A percentile compares a stretch with the other conserved stretches of the same genome.
Evolutionary conservation across 371 early-diverging fungal genomes (phyloP).

Genomic region (Apophysomyces trapeziformis): DNA sequence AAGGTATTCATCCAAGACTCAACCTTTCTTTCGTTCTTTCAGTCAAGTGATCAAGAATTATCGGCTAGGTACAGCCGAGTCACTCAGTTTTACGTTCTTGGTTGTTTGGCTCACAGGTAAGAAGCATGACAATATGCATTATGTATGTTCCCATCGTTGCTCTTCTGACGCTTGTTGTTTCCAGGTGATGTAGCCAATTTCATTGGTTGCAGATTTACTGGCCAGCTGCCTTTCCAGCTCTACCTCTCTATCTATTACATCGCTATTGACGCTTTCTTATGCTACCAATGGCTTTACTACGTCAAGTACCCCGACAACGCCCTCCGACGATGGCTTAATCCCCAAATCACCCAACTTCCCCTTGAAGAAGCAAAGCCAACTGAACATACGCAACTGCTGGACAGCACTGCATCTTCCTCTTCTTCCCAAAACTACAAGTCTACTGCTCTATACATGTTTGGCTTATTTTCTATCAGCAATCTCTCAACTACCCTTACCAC

Average conservation of each 20-base stretch:
- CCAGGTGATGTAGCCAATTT: constrained; percentile 74
- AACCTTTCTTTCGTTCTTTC: not conserved
- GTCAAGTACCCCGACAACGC: constrained; percentile 42
- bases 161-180: constrained; percentile 12
- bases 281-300: constrained; percentile 52
- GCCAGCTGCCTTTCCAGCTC: constrained; percentile 75
- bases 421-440: constrained; percentile 7
- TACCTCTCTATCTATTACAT: constrained; percentile 47
- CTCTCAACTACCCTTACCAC: not conserved
- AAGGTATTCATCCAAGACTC: not conserved
- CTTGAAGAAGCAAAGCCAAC: not conserved
- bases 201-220: constrained; percentile 68
- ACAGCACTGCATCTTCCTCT: not conserved
- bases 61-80: constrained; percentile 53
- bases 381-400: not conserved
- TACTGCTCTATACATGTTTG: not conserved
- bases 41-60: constrained; percentile 73
- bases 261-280: constrained; percentile 43
- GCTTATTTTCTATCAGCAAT: not conserved
- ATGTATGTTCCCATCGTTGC: not conserved
- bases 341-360: not conserved
- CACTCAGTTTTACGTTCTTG: constrained; percentile 62
- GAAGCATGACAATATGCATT: constrained; percentile 2
- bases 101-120: constrained; percentile 66
- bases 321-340: constrained; percentile 39